These are phyloP conservation scores for Lentinus brumalis DNA, from an alignment of 768 basidiomycete genomes.

Conservation along the genomic window DNA sequence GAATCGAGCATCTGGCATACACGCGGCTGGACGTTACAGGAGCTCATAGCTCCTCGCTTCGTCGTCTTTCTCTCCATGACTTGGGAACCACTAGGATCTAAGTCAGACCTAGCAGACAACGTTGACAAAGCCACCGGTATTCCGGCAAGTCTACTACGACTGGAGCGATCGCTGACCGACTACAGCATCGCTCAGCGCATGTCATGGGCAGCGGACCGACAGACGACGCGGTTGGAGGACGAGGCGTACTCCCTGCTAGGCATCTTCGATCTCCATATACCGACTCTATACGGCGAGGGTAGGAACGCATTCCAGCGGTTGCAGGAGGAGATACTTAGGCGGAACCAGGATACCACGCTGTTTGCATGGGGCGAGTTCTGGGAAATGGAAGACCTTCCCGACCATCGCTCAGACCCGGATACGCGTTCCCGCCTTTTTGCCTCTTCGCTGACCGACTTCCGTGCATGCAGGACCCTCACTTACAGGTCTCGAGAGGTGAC, in stretches of 20 bases:
- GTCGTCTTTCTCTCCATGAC: constrained; percentile 1
- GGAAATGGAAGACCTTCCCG: too few species aligned
- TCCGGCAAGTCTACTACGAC: background rate
- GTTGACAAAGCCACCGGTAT: background rate
- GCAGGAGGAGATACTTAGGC: constrained; percentile 12
- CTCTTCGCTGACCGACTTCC: too few species aligned
- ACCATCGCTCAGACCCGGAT: too few species aligned
- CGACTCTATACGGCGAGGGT: constrained; percentile 12
- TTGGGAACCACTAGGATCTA: background rate
- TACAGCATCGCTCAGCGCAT: constrained; percentile 9
- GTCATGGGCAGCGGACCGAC: constrained; percentile 8
- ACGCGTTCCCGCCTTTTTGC: too few species aligned
- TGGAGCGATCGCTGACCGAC: background rate
- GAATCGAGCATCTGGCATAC: background rate
- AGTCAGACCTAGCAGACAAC: background rate
- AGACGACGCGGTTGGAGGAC: constrained; percentile 11
- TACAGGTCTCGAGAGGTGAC: too few species aligned
- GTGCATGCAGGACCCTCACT: too few species aligned
- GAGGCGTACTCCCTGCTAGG: constrained; percentile 14
- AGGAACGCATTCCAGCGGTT: constrained; percentile 7
- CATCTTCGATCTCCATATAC: constrained; percentile 9
- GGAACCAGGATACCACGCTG: background rate
- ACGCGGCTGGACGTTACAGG: constrained; percentile 7
- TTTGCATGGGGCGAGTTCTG: constrained; percentile 6
- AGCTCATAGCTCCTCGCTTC: background rate